Evolutionary conservation across 2,329 filamentous ascomycete genomes (phyloP), one percentile per base, ranked within the genome.

Genomic region (Clarireedia hainanense): DNA sequence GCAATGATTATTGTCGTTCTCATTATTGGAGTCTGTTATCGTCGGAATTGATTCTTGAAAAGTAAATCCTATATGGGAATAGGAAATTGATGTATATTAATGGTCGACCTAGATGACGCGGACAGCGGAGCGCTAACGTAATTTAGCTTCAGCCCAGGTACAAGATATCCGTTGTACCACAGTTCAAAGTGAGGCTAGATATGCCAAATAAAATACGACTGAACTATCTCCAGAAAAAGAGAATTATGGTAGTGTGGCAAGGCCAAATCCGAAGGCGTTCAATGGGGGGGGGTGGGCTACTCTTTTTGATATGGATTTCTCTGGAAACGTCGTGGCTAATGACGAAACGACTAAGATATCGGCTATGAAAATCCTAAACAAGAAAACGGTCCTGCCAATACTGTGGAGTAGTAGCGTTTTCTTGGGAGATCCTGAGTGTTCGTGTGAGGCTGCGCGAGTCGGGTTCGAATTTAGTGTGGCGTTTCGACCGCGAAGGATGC

Each of bases 1-100:
- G 60, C 61, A 30, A 69, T 56, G 23, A 58, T 61, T 39, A 57
- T 57, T 47, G 61, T 52, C 40, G 58, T 53, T 59, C 61, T 68
- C 67, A 69, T 69, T 52, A 46, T 60, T 60, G 30, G 6, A 36
- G 5, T 30, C 27, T 24, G 26, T 6, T 34, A 34, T 43, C 14
- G 20, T 45, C 1, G 10, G 42, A 50, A 47, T 24, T 52, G 50
- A 56, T 52, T 12, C 43, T 51, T 30, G 40, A 36, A 14, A 23
- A 10, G 48, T 46, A 15, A 26, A 23, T 27, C 15, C 17, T 47
- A 49, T 47, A 43, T 36, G 37, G 26, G 26, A 46, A 50, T 43
- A 43, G 26, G 46, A 43, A 36, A 43, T 50, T 24, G 24, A 14
- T 50, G 49, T 50, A 50, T 55, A 50, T 24, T 24, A 50, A 27